Evolutionary conservation across 1,284 basidiomycete genomes (phyloP).

Genomic region (Apiotrichum brassicae): DNA sequence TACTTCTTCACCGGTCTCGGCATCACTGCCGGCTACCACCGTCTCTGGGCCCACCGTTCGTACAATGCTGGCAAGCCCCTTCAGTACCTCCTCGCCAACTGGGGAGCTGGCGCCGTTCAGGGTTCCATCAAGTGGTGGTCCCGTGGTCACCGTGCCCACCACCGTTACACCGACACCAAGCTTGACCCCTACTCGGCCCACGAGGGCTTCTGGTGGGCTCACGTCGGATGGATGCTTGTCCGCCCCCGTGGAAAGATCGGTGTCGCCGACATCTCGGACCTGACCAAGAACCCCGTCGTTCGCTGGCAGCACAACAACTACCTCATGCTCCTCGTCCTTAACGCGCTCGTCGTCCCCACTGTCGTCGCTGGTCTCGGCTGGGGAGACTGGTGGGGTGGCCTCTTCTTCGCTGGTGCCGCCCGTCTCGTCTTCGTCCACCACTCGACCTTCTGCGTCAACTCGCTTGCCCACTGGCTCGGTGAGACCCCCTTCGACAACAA

Average conservation of each 20-base stretch:
- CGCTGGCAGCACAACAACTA: conserved; percentile 82
- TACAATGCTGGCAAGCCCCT: conserved; percentile 80
- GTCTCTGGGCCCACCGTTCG: conserved; percentile 84
- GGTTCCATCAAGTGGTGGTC: conserved; percentile 94
- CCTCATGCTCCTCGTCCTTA: conserved; percentile 61
- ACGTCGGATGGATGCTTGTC: conserved; percentile 88
- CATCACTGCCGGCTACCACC: conserved; percentile 70
- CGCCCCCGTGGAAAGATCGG: conserved; percentile 83
- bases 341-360: conserved; percentile 70
- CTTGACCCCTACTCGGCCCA: conserved; percentile 91
- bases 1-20: conserved; percentile 80
- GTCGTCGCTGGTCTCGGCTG: conserved; percentile 70
- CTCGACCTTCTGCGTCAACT: conserved; percentile 93
- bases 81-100: conserved; percentile 68
- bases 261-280: conserved; percentile 78
- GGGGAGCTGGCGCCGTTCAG: conserved; percentile 79
- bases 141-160: conserved; percentile 87
- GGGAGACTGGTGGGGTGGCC: conserved; percentile 79
- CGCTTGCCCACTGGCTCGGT: conserved; percentile 88
- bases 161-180: conserved; percentile 91
- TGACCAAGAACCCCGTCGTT: conserved; percentile 68
- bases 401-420: conserved; percentile 75
- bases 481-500: conserved; percentile 91
- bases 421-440: conserved; percentile 83
- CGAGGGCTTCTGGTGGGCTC: conserved; percentile 66